These are phyloP conservation scores for Incumbomyces lentus DNA, from an alignment of 2,329 filamentous ascomycete species.

Conservation along the genomic window DNA sequence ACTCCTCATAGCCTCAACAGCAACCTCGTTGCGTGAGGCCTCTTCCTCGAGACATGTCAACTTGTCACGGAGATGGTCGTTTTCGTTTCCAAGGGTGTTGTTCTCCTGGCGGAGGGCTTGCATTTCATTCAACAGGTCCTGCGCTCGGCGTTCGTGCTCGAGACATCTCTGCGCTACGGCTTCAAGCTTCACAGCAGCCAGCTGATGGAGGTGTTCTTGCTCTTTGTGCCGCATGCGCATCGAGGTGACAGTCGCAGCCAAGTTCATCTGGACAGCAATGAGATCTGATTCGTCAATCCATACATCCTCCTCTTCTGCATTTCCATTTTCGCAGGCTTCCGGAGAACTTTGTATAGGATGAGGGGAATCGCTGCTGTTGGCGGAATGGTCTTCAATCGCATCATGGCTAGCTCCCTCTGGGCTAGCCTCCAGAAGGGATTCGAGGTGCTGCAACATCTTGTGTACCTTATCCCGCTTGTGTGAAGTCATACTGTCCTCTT, in stretches of 20 bases:
- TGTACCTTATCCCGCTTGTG: background rate
- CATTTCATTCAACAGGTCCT: conserved; percentile 15
- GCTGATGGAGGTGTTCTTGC: conserved; percentile 18
- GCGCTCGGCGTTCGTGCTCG: conserved; percentile 14
- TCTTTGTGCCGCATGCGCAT: conserved; percentile 21
- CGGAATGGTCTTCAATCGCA: background rate
- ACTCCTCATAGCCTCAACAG: conserved; percentile 21
- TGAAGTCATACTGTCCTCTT: conserved; percentile 5
- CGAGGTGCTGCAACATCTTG: conserved; percentile 3
- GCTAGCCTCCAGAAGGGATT: background rate
- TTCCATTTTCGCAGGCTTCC: background rate
- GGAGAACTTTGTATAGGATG: background rate
- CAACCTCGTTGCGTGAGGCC: conserved; percentile 14
- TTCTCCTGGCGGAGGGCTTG: conserved; percentile 12
- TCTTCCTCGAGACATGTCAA: conserved; percentile 10
- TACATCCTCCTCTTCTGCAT: conserved; percentile 22
- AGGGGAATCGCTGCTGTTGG: no score
- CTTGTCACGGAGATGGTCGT: conserved; percentile 10
- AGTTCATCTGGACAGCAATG: conserved; percentile 4
- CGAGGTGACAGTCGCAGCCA: conserved; percentile 15
- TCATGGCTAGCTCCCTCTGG: background rate
- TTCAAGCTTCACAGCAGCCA: conserved; percentile 18
- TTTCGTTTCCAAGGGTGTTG: conserved; percentile 11
- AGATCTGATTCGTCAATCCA: conserved; percentile 19
- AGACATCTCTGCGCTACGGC: conserved; percentile 17